These are phyloP conservation scores for Medicago lupulina DNA, from an alignment of 306 rosid species.

Conservation along the genomic window DNA sequence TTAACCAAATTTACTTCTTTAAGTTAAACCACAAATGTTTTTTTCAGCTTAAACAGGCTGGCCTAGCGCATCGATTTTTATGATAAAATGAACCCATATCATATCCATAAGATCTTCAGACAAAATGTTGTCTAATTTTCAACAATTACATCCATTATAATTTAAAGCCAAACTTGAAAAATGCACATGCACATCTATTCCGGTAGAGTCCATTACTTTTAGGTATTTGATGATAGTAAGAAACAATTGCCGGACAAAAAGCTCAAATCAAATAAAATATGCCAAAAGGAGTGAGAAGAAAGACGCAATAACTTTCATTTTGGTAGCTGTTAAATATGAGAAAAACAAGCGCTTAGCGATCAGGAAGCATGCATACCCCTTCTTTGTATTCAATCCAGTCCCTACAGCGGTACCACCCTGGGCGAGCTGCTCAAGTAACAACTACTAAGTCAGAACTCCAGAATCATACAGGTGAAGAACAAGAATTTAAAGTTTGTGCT, in stretches of 20 bases:
- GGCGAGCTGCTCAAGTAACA: slow-evolving; percentile 79
- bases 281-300: slow-evolving; percentile 33
- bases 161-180: background rate
- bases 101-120: slow-evolving; percentile 7
- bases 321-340: slow-evolving; percentile 10
- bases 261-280: slow-evolving; percentile 16
- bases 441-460: slow-evolving; percentile 43
- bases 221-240: slow-evolving; percentile 3
- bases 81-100: slow-evolving; percentile 12
- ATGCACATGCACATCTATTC: slow-evolving; percentile 3
- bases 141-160: slow-evolving; percentile 22
- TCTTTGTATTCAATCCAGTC: slow-evolving; percentile 98
- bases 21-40: slow-evolving; percentile 1
- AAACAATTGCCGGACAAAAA: slow-evolving; percentile 25
- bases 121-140: slow-evolving; percentile 22
- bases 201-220: slow-evolving; percentile 7
- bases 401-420: slow-evolving; percentile 99
- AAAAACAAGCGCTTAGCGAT: slow-evolving; percentile 30
- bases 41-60: slow-evolving; percentile 23
- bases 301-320: slow-evolving; percentile 2
- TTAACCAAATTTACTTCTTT: slow-evolving; percentile 27
- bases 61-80: background rate
- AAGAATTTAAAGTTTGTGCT: slow-evolving; percentile 13
- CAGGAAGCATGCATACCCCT: slow-evolving; percentile 69
- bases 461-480: slow-evolving; percentile 23